phyloP scores from a whole-genome alignment of 148 eudicot species.

The Vaccinium macrocarpon region DNA sequence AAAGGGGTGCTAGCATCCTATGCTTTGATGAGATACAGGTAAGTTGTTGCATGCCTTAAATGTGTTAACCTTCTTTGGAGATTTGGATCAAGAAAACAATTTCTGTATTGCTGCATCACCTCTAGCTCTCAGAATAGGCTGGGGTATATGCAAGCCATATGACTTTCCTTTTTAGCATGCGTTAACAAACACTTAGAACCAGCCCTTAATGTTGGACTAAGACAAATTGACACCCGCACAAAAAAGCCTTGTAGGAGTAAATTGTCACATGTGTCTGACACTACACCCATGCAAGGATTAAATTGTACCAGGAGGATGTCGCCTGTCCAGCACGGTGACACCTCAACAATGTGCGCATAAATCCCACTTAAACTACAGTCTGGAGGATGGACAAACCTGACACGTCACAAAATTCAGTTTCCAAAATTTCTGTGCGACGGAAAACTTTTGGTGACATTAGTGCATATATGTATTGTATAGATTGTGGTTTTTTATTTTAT shows the following conservation, averaged over 20 bases:
- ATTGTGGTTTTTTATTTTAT: neutral
- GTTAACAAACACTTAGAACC: neutral
- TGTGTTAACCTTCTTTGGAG: neutral
- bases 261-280: neutral
- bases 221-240: neutral
- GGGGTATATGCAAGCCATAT: neutral
- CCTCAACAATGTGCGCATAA: neutral
- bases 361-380: neutral
- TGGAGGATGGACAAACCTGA: neutral
- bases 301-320: neutral
- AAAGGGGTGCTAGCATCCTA: constrained; percentile 78
- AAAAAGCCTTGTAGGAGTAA: neutral
- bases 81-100: neutral
- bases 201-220: neutral
- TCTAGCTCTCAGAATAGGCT: neutral
- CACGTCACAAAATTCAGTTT: neutral
- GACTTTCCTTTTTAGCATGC: neutral
- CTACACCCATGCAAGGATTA: neutral
- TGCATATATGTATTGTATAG: neutral
- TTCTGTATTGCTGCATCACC: neutral
- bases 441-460: neutral
- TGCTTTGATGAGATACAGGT: constrained; percentile 99
- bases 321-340: neutral
- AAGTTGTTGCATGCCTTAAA: neutral
- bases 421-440: too few species aligned